Evolutionary conservation across 768 basidiomycete species (phyloP), one percentile per base, ranked within the genome.

Genomic region (Rhizopogon vinicolor): DNA sequence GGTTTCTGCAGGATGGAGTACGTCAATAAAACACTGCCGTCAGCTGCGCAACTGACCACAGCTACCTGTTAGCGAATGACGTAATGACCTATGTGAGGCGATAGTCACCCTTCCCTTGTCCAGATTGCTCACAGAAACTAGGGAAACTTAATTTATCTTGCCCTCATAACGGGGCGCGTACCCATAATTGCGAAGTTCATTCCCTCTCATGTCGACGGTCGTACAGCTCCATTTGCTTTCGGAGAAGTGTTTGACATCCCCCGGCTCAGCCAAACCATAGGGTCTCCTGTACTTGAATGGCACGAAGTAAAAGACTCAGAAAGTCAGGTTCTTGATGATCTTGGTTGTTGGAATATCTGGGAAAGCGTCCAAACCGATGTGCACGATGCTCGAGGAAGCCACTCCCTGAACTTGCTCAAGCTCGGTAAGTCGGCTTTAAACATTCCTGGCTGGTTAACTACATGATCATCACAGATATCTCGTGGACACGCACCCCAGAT

Each of bases 1-100:
- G 86, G 74, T 83, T 41, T 82, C 83, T 39, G 86, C 87, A n/a
- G 88, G 88, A 41, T 90, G 87, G 87, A 88, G 82, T 83, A 64
- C 61, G 83, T 77, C 31, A 18, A 33, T 14, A 16, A 5, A 18
- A 25, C 31, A 16, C 19, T 18, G n/a, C 25, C 7, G n/a, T 22
- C 13, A 40, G 3, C 22, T 19, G 18, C 12, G 12, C 18, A 12
- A 16, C 48, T 37, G 41, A 57, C 58, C 44, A 52, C 51, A 22
- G 35, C 41, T 12, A 18, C 51, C 31, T 25, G 44, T 16, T 60
- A 89, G 86, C 87, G 7, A 89, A 89, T 74, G 86, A 89, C 70
- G 85, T 88, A 31, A 86, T 88, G 81, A 87, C 87, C 54, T 85
- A 83, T 63, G 83, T 83, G 56, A 60, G 78, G 60, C 48, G 7